These are phyloP conservation scores for Melampsora larici-populina DNA, from an alignment of 1,284 basidiomycete genomes.

Conservation along the genomic window DNA sequence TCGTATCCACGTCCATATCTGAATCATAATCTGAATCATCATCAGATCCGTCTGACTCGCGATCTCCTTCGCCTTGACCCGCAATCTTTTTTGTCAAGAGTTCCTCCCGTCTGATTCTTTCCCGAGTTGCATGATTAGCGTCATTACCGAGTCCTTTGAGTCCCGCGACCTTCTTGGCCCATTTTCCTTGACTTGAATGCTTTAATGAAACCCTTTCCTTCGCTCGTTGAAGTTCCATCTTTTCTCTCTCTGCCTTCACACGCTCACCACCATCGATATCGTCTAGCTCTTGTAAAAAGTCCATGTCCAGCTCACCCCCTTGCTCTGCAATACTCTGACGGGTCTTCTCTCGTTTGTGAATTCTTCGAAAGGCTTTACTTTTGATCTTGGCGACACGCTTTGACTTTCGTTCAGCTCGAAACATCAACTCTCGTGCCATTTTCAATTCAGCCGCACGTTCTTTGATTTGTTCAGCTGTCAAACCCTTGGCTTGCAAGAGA, in stretches of 20 bases:
- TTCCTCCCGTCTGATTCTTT: conserved; percentile 50
- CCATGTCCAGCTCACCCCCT: conserved; percentile 45
- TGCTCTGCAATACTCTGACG: conserved; percentile 59
- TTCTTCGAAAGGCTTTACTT: conserved; percentile 83
- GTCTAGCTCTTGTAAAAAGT: conserved; percentile 30
- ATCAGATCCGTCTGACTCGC: conserved; percentile 43
- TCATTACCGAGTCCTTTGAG: conserved; percentile 47
- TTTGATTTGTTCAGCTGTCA: conserved; percentile 15
- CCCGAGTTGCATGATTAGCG: conserved; percentile 50
- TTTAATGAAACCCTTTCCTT: conserved; percentile 52
- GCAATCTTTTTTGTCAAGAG: conserved; percentile 50
- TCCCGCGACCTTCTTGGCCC: conserved; percentile 51
- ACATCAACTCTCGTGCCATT: conserved; percentile 82
- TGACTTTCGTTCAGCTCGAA: conserved; percentile 86
- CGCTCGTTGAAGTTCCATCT: conserved; percentile 46
- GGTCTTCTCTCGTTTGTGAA: conserved; percentile 65
- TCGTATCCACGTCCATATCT: conserved; percentile 20
- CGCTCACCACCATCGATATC: conserved; percentile 35
- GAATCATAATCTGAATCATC: conserved; percentile 44
- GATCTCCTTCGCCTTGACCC: conserved; percentile 43
- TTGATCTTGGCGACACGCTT: conserved; percentile 93
- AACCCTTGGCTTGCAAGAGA: conserved; percentile 61
- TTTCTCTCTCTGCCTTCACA: conserved; percentile 28
- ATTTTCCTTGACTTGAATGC: conserved; percentile 54
- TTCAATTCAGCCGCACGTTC: conserved; percentile 67